Base-by-base conservation (phyloP, 352 stramenopile species). In the Phytophthora hibernalis region DNA sequence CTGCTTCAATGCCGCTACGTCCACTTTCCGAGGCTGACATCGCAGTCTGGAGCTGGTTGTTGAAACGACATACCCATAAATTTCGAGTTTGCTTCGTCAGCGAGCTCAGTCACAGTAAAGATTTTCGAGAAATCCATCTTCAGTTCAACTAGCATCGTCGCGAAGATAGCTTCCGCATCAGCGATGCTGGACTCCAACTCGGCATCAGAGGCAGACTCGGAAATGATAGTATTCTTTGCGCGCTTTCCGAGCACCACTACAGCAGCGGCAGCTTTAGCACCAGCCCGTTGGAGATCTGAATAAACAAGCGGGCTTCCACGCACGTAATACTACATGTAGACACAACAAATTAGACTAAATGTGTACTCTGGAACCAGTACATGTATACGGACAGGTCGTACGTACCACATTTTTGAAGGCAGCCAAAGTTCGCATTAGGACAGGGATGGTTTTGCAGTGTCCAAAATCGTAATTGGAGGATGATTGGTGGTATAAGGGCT, bases 71-170 rank as follows among this genome's bases (percentile, higher is more conserved):
- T 93, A 4, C 87, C 87, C 47, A 96, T 79, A 47, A 93, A 94
- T 66, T 94, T 96, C n/a, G 88, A 96, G 54, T 96, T 96, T 26
- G 81, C 82, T 61, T 93, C 84, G 49, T 96, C 83, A 1, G 83
- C 72, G 21, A 96, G 82, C 50, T 96, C 88, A 0, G 88, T 96
- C 66, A 96, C 85, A 5, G 88, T 94, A 47, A 96, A 96, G 38
- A 94, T 89, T 57, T 81, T 85, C 9, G 81, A 76, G 20, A 93
- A 91, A 61, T 96, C 82, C 85, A 96, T 93, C 62, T 96, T 94
- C 31, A 96, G 70, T 58, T 94, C 85, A 31, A 96, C 85, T 13
- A 96, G 68, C 86, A 96, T 93, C 16, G 88, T 94, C 22, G 78
- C 80, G 51, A 96, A 94, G 68, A 96, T 93, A 11, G 86, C 88